Conservation (phyloP, 495 filamentous ascomycete genomes). For the Neohortaea acidophila region DNA sequence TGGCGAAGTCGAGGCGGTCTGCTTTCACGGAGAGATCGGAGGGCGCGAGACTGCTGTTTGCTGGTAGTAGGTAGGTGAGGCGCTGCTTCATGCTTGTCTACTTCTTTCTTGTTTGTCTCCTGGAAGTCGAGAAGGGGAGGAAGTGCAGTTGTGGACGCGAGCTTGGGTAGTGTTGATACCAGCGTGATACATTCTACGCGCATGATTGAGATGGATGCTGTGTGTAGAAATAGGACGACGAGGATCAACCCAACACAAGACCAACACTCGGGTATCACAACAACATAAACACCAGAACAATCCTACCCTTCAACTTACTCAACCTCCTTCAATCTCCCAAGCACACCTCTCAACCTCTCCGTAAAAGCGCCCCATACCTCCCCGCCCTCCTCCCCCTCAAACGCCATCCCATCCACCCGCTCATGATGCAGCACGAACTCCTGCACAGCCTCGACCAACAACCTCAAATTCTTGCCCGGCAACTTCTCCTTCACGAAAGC, state of each 20-base stretch:
- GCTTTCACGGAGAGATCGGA: constrained; percentile 39
- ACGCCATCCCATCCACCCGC: constrained; percentile 46
- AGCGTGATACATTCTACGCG: too few relatives aligned
- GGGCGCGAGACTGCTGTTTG: constrained; percentile 45
- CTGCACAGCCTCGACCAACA: constrained; percentile 60
- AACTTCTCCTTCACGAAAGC: constrained; percentile 36
- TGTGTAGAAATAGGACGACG: too few relatives aligned
- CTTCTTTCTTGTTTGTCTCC: neutral
- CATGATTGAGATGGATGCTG: too few relatives aligned
- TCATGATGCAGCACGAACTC: constrained; percentile 72
- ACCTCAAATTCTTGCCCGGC: constrained; percentile 42
- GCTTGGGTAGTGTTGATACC: too few relatives aligned
- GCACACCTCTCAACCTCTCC: constrained; percentile 42
- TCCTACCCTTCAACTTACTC: too few relatives aligned
- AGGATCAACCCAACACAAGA: too few relatives aligned
- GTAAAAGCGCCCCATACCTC: constrained; percentile 39
- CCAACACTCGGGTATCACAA: too few relatives aligned
- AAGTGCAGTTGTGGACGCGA: neutral
- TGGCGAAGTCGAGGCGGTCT: constrained; percentile 36
- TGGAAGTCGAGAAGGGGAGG: neutral
- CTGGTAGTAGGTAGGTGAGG: constrained; percentile 60
- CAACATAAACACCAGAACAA: too few relatives aligned
- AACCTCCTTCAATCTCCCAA: constrained; percentile 27
- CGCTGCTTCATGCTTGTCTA: constrained; percentile 57
- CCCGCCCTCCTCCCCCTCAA: constrained; percentile 33